These are phyloP conservation scores for Osmanthus fragrans DNA, from an alignment of 257 asterid genomes.

Conservation along the genomic window DNA sequence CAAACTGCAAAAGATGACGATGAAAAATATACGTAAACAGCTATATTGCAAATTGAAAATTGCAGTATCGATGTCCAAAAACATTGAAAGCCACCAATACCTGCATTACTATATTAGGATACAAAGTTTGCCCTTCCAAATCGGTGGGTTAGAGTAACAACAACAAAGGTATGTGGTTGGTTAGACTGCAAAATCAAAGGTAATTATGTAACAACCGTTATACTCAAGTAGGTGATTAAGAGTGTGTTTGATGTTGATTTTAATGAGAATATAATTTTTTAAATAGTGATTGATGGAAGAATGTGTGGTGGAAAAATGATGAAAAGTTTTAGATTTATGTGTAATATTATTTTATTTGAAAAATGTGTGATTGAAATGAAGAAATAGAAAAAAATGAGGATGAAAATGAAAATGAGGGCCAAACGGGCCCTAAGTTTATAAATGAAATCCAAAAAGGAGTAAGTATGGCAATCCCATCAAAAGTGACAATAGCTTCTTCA, in stretches of 20 bases:
- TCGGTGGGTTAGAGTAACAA: constrained; percentile 95
- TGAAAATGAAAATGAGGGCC: too few species aligned
- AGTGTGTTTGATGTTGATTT: too few species aligned
- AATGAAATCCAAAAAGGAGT: too few species aligned
- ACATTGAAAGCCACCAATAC: constrained; percentile 36
- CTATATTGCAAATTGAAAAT: constrained; percentile 12
- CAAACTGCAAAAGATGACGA: constrained; percentile 58
- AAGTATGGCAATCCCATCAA: constrained; percentile 90
- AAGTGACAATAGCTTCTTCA: constrained; percentile 89
- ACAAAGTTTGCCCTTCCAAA: constrained; percentile 93
- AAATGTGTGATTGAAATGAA: too few species aligned
- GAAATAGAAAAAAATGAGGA: too few species aligned
- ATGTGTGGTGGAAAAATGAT: too few species aligned
- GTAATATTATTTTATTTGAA: too few species aligned
- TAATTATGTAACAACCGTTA: constrained; percentile 13
- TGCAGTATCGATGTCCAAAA: neutral
- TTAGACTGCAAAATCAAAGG: constrained; percentile 62
- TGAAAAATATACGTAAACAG: constrained; percentile 6
- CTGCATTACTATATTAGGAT: constrained; percentile 97
- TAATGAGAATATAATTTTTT: too few species aligned
- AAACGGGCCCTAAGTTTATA: too few species aligned
- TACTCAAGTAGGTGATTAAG: neutral
- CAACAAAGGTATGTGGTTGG: constrained; percentile 90
- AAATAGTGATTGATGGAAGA: too few species aligned
- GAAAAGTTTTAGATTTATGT: too few species aligned